These are phyloP conservation scores for Dryas alaskensis DNA, from an alignment of 306 rosid species.

Conservation along the genomic window DNA sequence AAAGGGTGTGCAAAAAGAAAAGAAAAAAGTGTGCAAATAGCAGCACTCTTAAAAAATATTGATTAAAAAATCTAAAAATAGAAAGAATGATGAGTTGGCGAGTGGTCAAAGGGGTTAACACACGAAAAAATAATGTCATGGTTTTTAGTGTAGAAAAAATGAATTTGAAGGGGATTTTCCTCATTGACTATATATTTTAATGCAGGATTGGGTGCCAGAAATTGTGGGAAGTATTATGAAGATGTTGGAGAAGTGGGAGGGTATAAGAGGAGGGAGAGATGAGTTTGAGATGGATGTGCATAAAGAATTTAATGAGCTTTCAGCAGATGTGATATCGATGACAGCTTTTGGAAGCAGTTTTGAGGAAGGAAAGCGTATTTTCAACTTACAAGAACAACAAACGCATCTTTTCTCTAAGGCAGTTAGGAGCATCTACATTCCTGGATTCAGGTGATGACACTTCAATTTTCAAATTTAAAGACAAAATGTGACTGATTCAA, in stretches of 20 bases:
- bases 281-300: conserved; percentile 64
- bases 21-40: too few relatives aligned
- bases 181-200: background rate
- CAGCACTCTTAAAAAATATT: too few relatives aligned
- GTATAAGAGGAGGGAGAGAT: conserved; percentile 41
- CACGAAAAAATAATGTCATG: too few relatives aligned
- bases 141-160: too few relatives aligned
- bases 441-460: conserved; percentile 62
- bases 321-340: conserved; percentile 66
- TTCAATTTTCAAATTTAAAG: background rate
- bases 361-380: conserved; percentile 67
- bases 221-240: conserved; percentile 51
- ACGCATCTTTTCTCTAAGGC: conserved; percentile 51
- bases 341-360: conserved; percentile 75
- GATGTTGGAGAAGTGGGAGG: conserved; percentile 60
- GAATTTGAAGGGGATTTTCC: too few relatives aligned
- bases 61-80: too few relatives aligned
- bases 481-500: background rate
- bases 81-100: too few relatives aligned
- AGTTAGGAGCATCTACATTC: conserved; percentile 54
- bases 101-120: too few relatives aligned
- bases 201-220: conserved; percentile 72
- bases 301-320: conserved; percentile 50
- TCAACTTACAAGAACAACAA: conserved; percentile 65
- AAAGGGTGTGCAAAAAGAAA: too few relatives aligned